Evolutionary conservation across 139 green algal species (phyloP).

Genomic region (Coelastrella sp.): DNA sequence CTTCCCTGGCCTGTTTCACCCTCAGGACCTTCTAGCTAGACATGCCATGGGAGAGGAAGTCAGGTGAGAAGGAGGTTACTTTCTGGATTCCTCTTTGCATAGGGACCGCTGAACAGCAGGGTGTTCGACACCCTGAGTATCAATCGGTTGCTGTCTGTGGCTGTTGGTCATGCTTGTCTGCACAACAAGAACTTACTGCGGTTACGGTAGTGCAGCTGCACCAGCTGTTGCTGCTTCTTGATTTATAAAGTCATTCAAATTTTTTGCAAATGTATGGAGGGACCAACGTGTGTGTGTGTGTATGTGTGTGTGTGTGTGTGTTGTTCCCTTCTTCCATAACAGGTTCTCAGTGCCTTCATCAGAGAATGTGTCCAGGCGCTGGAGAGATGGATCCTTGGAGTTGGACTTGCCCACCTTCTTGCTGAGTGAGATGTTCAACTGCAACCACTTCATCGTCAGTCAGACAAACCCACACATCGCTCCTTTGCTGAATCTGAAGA

Average conservation of each 20-base stretch:
- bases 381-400: conserved; percentile 84
- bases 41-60: conserved; percentile 66
- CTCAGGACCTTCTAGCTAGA: conserved; percentile 80
- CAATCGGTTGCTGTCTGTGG: neutral
- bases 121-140: no score
- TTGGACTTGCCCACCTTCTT: conserved; percentile 86
- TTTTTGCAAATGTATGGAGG: no score
- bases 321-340: neutral
- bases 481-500: conserved; percentile 87
- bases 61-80: conserved; percentile 10
- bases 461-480: conserved; percentile 94
- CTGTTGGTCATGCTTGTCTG: no score
- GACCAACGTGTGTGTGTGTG: no score
- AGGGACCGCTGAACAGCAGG: no score
- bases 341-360: neutral
- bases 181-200: neutral
- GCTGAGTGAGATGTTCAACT: conserved; percentile 94
- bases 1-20: conserved; percentile 87
- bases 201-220: neutral
- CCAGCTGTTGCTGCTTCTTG: no score
- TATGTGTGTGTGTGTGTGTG: neutral
- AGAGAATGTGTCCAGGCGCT: conserved; percentile 64
- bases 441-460: conserved; percentile 94
- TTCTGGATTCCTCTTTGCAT: neutral
- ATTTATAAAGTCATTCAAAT: neutral